phyloP scores from a whole-genome alignment of 139 green algal species.

The Marvania coccoides region DNA sequence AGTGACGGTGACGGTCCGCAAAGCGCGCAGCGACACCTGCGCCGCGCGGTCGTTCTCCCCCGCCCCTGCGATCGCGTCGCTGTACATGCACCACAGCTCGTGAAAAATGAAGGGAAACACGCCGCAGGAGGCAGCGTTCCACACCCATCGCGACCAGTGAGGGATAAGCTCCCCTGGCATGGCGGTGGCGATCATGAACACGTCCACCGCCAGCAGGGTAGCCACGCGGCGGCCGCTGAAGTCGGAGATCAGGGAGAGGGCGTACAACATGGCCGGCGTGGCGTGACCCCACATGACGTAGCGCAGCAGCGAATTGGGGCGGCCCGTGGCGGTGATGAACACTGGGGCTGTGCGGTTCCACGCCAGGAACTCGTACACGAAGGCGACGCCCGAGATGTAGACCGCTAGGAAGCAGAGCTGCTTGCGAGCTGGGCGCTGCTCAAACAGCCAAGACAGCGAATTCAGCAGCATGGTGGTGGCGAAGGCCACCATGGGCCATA shows the following conservation, averaged over 20 bases:
- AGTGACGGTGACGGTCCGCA: slow-evolving; percentile 16
- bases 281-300: slow-evolving; percentile 51
- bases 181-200: slow-evolving; percentile 37
- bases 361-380: slow-evolving; percentile 36
- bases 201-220: slow-evolving; percentile 22
- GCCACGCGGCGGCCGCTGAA: not conserved
- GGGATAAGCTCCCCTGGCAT: slow-evolving; percentile 25
- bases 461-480: slow-evolving; percentile 47
- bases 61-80: slow-evolving; percentile 4
- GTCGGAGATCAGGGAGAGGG: slow-evolving; percentile 44
- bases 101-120: slow-evolving; percentile 27
- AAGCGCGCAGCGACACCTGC: slow-evolving; percentile 2
- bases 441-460: slow-evolving; percentile 37
- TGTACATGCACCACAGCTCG: slow-evolving; percentile 17
- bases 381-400: slow-evolving; percentile 41
- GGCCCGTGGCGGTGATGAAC: slow-evolving; percentile 12
- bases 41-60: slow-evolving; percentile 5
- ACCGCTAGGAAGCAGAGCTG: slow-evolving; percentile 39
- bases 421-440: slow-evolving; percentile 28
- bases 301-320: slow-evolving; percentile 14
- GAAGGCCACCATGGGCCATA: slow-evolving; percentile 40
- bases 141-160: slow-evolving; percentile 21
- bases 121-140: slow-evolving; percentile 16
- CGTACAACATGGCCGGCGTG: slow-evolving; percentile 47
- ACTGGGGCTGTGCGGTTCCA: slow-evolving; percentile 21